A percentile compares a stretch with the other conserved stretches of the same genome.
Evolutionary conservation across 2,329 filamentous ascomycete species (phyloP).

Genomic region (Claviceps sp.): DNA sequence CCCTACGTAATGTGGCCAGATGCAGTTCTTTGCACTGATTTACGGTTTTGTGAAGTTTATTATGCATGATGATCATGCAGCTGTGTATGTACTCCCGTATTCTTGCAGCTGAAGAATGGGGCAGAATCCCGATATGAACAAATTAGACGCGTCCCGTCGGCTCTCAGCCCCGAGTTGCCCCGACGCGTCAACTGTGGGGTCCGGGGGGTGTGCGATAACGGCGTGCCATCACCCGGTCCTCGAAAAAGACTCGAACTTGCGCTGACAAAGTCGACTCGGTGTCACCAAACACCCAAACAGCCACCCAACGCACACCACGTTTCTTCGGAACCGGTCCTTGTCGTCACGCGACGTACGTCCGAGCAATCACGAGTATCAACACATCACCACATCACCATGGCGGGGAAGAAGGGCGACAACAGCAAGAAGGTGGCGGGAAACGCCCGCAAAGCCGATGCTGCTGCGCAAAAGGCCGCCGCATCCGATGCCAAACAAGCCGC

Average conservation of each 20-base stretch:
- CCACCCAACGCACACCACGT: slow-evolving; percentile 1
- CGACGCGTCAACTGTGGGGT: not conserved
- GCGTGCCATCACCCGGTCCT: not conserved
- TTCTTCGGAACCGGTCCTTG: not conserved
- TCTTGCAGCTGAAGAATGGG: too few relatives aligned
- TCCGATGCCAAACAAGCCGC: slow-evolving; percentile 53
- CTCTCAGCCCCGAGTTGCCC: not conserved
- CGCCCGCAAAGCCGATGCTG: slow-evolving; percentile 82
- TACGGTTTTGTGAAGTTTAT: too few relatives aligned
- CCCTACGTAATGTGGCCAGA: too few relatives aligned
- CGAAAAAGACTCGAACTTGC: not conserved
- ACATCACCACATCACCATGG: slow-evolving; percentile 36
- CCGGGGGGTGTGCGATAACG: not conserved
- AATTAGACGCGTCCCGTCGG: too few relatives aligned
- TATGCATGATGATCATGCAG: too few relatives aligned
- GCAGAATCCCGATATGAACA: too few relatives aligned
- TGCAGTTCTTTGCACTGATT: too few relatives aligned
- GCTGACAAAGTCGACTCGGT: not conserved
- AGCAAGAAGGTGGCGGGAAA: slow-evolving; percentile 84
- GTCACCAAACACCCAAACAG: slow-evolving; percentile 1
- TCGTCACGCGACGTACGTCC: slow-evolving; percentile 1
- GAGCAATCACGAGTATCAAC: slow-evolving; percentile 4
- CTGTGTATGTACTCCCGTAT: too few relatives aligned
- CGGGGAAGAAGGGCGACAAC: slow-evolving; percentile 64
- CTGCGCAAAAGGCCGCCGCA: slow-evolving; percentile 63